Conservation (phyloP, 1,139 yeast species). For the Nakaseomyces nivariensis region DNA sequence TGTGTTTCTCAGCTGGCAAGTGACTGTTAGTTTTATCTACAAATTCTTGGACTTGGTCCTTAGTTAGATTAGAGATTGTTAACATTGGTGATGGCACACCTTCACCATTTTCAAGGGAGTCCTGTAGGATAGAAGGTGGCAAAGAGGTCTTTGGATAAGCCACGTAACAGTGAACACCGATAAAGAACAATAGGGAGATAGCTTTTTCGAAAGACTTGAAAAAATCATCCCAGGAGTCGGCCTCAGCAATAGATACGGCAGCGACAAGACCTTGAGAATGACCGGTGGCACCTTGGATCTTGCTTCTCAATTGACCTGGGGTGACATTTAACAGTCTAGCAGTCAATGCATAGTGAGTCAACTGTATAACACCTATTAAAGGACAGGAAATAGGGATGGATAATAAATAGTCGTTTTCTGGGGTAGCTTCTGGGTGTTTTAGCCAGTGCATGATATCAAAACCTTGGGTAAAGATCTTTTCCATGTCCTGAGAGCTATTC, state of each 20-base stretch:
- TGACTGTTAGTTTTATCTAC: slow-evolving; percentile 86
- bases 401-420: slow-evolving; percentile 79
- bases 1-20: slow-evolving; percentile 84
- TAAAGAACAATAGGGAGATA: slow-evolving; percentile 75
- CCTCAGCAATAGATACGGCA: slow-evolving; percentile 81
- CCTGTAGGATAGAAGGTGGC: slow-evolving; percentile 90
- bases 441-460: slow-evolving; percentile 85
- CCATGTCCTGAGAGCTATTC: slow-evolving; percentile 57
- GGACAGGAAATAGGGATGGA: slow-evolving; percentile 95
- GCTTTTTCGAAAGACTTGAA: slow-evolving; percentile 64
- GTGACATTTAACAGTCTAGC: slow-evolving; percentile 75
- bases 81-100: slow-evolving; percentile 98
- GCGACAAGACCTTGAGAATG: slow-evolving; percentile 97
- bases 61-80: slow-evolving; percentile 78
- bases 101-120: slow-evolving; percentile 87
- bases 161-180: slow-evolving; percentile 86
- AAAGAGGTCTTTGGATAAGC: slow-evolving; percentile 88
- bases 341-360: slow-evolving; percentile 85
- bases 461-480: slow-evolving; percentile 89
- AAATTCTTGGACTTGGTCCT: slow-evolving; percentile 65
- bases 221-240: slow-evolving; percentile 81
- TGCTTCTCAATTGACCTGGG: slow-evolving; percentile 76
- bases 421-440: slow-evolving; percentile 72
- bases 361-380: slow-evolving; percentile 86
- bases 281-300: slow-evolving; percentile 83